Percentiles rank a stretch among this genome's conserved stretches.
phyloP scores from a whole-genome alignment of 768 basidiomycete genomes.

The Tricholomella constricta region DNA sequence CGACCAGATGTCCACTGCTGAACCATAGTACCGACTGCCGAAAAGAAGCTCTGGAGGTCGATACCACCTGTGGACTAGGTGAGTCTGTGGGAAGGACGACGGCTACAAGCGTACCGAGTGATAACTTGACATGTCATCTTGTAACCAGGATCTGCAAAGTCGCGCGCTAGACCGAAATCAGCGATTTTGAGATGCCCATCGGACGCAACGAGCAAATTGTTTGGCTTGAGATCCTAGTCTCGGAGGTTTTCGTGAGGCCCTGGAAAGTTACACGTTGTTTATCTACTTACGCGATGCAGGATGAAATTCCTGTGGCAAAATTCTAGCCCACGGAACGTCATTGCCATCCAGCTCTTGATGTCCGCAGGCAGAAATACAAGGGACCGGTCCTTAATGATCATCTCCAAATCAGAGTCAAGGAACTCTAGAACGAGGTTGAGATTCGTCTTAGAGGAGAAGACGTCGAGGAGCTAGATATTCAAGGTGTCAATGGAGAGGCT shows the following conservation, averaged over 20 bases:
- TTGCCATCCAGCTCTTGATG: conserved; percentile 98
- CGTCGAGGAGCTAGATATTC: conserved; percentile 78
- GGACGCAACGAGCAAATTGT: conserved; percentile 92
- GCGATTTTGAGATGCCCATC: conserved; percentile 95
- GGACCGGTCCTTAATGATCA: conserved; percentile 91
- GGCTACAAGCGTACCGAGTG: conserved; percentile 65
- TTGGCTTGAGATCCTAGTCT: conserved; percentile 92
- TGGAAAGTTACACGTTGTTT: not conserved
- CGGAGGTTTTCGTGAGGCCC: not conserved
- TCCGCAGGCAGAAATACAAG: conserved; percentile 94
- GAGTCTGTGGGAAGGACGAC: conserved; percentile 6
- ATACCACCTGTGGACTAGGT: conserved; percentile 74
- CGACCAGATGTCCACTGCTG: conserved; percentile 95
- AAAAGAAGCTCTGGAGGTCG: conserved; percentile 95
- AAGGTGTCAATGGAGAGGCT: not conserved
- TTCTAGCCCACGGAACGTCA: conserved; percentile 97
- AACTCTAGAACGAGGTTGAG: conserved; percentile 97
- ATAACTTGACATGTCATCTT: conserved; percentile 99
- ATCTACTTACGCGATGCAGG: conserved; percentile 75
- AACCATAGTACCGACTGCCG: conserved; percentile 87
- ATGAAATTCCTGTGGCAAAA: conserved; percentile 96
- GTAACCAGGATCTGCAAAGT: conserved; percentile 91
- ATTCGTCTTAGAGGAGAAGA: conserved; percentile 95
- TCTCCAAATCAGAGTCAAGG: conserved; percentile 94
- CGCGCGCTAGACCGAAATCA: conserved; percentile 97